A percentile compares a stretch with the other conserved stretches of the same genome.
Conservation (phyloP, 768 basidiomycete genomes). For the Mycena metata region DNA sequence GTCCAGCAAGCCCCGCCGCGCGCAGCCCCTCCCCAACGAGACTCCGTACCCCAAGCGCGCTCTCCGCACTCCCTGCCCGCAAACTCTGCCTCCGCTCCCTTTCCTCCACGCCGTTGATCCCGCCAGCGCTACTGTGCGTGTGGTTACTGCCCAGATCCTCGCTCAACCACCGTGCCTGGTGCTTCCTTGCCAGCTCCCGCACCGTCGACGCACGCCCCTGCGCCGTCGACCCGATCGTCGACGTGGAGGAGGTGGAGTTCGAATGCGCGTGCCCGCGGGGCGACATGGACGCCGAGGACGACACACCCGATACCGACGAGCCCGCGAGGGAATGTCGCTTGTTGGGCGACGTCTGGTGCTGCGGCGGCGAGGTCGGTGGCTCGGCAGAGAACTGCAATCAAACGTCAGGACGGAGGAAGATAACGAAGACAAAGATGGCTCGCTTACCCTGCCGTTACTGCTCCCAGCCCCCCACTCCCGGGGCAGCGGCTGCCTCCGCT, state of each 20-base stretch:
- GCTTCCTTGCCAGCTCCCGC: conserved; percentile 61
- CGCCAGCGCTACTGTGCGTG: conserved; percentile 9
- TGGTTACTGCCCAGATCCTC: conserved; percentile 53
- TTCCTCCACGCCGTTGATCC: neutral
- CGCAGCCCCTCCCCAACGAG: conserved; percentile 77
- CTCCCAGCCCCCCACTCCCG: conserved; percentile 52
- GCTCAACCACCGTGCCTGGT: conserved; percentile 68
- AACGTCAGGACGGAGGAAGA: neutral
- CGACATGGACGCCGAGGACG: conserved; percentile 41
- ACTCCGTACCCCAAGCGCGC: conserved; percentile 65
- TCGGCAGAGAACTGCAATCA: conserved; percentile 29
- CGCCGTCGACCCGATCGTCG: conserved; percentile 34
- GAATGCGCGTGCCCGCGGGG: conserved; percentile 45
- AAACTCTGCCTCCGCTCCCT: conserved; percentile 67
- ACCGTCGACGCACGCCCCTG: conserved; percentile 56
- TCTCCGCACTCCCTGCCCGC: conserved; percentile 81
- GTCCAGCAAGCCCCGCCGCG: conserved; percentile 70
- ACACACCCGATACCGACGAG: neutral
- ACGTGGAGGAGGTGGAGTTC: conserved; percentile 37
- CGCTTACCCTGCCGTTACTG: conserved; percentile 30
- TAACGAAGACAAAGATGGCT: neutral
- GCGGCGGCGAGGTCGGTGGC: conserved; percentile 32
- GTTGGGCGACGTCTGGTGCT: conserved; percentile 34
- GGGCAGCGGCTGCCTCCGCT: conserved; percentile 59
- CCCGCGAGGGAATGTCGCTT: conserved; percentile 26